phyloP scores from a whole-genome alignment of 2,329 filamentous ascomycete genomes.

The Epichloe elymi region DNA sequence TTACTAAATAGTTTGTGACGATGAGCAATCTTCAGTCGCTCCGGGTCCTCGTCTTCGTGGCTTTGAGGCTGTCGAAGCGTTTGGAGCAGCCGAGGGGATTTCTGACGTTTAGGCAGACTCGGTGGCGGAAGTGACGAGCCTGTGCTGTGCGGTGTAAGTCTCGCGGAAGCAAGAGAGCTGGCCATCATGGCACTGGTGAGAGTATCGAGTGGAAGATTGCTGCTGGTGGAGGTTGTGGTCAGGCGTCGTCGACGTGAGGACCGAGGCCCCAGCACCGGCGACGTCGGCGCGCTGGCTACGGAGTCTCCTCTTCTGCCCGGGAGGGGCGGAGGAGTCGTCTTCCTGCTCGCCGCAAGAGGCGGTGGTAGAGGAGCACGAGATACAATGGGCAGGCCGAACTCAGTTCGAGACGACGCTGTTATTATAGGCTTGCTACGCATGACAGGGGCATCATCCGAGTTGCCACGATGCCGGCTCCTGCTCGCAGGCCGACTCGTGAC shows the following conservation, averaged over 20 bases:
- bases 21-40: constrained; percentile 30
- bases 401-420: constrained; percentile 3
- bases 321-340: constrained; percentile 6
- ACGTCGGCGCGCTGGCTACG: constrained; percentile 18
- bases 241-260: constrained; percentile 15
- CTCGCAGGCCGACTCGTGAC: neutral
- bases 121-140: constrained; percentile 21
- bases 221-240: constrained; percentile 17
- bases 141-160: constrained; percentile 29
- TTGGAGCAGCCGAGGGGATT: constrained; percentile 44
- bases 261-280: constrained; percentile 20
- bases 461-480: constrained; percentile 5
- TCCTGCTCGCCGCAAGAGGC: neutral
- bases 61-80: constrained; percentile 48
- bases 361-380: neutral
- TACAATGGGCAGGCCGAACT: constrained; percentile 6
- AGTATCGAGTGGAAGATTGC: constrained; percentile 43
- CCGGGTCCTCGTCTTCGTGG: constrained; percentile 39
- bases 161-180: constrained; percentile 55
- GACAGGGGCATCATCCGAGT: constrained; percentile 2
- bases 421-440: neutral
- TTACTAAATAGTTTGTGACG: constrained; percentile 39
- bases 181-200: constrained; percentile 65
- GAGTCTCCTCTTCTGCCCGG: constrained; percentile 8
- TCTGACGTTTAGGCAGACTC: constrained; percentile 28